phyloP scores from a whole-genome alignment of 768 basidiomycete species.

The Podaxis pistillaris region DNA sequence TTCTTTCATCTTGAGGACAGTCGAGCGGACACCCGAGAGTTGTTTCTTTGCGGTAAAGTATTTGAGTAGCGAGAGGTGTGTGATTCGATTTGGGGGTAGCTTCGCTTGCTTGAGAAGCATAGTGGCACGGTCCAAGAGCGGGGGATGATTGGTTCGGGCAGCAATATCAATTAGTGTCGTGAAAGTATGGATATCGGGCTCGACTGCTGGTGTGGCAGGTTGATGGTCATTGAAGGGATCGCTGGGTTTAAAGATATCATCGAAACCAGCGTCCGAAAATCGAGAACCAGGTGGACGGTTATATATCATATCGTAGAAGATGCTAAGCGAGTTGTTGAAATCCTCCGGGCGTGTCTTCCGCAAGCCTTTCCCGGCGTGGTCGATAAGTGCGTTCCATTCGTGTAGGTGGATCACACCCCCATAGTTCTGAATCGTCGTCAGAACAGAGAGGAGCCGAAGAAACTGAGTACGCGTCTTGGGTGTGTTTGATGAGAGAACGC shows the following conservation, averaged over 20 bases:
- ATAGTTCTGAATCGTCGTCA: conserved; percentile 53
- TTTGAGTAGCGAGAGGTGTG: conserved; percentile 57
- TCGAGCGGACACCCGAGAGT: conserved; percentile 53
- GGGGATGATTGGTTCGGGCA: conserved; percentile 41
- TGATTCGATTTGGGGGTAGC: conserved; percentile 56
- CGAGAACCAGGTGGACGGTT: conserved; percentile 40
- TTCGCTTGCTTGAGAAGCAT: conserved; percentile 54
- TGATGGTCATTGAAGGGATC: conserved; percentile 5
- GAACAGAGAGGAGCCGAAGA: conserved; percentile 65
- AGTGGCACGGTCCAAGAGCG: conserved; percentile 47
- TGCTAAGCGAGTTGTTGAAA: conserved; percentile 56
- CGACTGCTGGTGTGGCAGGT: conserved; percentile 20
- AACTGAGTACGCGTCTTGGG: conserved; percentile 62
- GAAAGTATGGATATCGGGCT: conserved; percentile 69
- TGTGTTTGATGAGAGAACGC: conserved; percentile 50
- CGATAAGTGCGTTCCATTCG: conserved; percentile 78
- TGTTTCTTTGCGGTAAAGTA: conserved; percentile 50
- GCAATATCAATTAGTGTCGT: conserved; percentile 68
- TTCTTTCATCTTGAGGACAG: conserved; percentile 49
- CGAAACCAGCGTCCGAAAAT: conserved; percentile 14
- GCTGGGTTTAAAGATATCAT: conserved; percentile 5
- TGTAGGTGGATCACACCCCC: conserved; percentile 56
- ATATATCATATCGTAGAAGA: conserved; percentile 60
- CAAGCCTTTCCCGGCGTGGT: conserved; percentile 64
- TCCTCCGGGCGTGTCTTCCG: conserved; percentile 56